phyloP scores from a whole-genome alignment of 1,139 yeast species.

The Yamadazyma triangularis region DNA sequence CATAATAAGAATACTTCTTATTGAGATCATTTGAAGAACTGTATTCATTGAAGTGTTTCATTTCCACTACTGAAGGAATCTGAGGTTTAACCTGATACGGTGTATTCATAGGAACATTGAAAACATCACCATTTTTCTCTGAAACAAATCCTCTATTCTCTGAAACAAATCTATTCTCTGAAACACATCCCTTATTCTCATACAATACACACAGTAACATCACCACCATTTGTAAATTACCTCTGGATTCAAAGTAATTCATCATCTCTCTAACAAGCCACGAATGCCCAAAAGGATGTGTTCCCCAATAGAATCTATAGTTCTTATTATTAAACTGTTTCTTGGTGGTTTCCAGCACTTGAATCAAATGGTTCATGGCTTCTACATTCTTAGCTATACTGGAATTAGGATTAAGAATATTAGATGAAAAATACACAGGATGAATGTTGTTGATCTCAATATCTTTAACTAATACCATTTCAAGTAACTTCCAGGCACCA shows the following conservation, averaged over 20 bases:
- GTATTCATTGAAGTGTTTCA: constrained; percentile 13
- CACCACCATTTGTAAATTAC: constrained; percentile 86
- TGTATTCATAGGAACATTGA: constrained; percentile 43
- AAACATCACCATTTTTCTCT: constrained; percentile 13
- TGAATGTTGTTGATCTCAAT: constrained; percentile 14
- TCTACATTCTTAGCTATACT: constrained; percentile 11
- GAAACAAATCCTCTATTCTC: too few relatives aligned
- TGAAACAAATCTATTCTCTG: too few relatives aligned
- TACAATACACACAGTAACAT: constrained; percentile 71
- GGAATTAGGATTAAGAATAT: constrained; percentile 7
- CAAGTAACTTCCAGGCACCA: constrained; percentile 74
- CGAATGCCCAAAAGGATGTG: constrained; percentile 74
- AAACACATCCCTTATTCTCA: constrained; percentile 32
- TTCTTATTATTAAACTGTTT: constrained; percentile 11
- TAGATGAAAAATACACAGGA: constrained; percentile 11
- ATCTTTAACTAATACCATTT: constrained; percentile 36
- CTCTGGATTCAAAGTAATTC: constrained; percentile 56
- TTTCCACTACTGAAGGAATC: constrained; percentile 21
- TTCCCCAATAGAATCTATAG: constrained; percentile 64
- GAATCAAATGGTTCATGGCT: constrained; percentile 15
- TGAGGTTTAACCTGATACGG: constrained; percentile 40
- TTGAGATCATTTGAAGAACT: constrained; percentile 5
- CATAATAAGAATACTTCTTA: constrained; percentile 9
- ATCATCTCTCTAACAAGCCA: constrained; percentile 69
- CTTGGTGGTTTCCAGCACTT: constrained; percentile 14